phyloP scores from a whole-genome alignment of 441 rosid genomes.

The Mallotus japonicus region DNA sequence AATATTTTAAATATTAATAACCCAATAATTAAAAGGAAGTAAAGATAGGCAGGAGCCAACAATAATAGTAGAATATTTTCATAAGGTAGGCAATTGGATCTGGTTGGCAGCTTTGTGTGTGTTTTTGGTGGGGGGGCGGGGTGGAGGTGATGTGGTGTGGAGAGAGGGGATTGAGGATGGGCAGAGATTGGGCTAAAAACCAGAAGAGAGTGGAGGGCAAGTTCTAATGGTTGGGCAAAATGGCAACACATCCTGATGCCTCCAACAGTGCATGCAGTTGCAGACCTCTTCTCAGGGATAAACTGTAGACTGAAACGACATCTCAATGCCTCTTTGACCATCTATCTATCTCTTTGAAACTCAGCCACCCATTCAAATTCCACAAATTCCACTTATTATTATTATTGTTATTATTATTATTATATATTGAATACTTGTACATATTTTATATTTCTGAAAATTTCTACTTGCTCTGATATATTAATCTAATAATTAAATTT shows the following conservation, averaged over 20 bases:
- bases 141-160: not conserved
- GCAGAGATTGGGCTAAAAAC: slow-evolving; percentile 24
- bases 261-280: slow-evolving; percentile 35
- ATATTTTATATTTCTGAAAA: too few species aligned
- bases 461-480: too few species aligned
- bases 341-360: slow-evolving; percentile 14
- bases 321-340: slow-evolving; percentile 47
- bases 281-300: slow-evolving; percentile 24
- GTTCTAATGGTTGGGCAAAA: slow-evolving; percentile 50
- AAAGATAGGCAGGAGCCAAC: not conserved
- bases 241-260: slow-evolving; percentile 51
- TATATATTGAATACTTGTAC: too few species aligned
- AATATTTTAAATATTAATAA: too few species aligned
- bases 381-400: not conserved
- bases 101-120: slow-evolving; percentile 26
- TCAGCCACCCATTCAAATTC: not conserved
- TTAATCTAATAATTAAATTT: too few species aligned
- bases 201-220: slow-evolving; percentile 44
- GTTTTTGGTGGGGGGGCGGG: too few species aligned
- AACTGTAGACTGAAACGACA: slow-evolving; percentile 51
- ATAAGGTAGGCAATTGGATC: slow-evolving; percentile 5
- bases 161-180: slow-evolving; percentile 26
- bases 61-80: not conserved
- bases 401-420: too few species aligned
- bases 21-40: not conserved